Percentiles rank a stretch among this genome's conserved stretches.
These are phyloP conservation scores for Fusarium azukiicola DNA, from an alignment of 2,329 filamentous ascomycete species.

Conservation along the genomic window DNA sequence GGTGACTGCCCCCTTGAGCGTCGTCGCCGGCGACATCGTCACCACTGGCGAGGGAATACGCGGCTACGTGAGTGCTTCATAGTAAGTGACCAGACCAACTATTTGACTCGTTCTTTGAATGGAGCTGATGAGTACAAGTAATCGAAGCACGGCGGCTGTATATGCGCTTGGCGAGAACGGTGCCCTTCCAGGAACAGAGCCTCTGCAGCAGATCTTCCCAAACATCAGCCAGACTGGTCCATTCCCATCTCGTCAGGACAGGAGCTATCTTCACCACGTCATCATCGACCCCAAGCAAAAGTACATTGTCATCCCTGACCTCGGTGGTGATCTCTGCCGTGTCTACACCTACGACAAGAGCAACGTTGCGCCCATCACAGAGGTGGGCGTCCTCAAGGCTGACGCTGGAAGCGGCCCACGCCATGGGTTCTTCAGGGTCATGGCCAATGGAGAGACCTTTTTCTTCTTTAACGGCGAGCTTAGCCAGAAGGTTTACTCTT, in stretches of 20 bases:
- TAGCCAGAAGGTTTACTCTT: slow-evolving; percentile 51
- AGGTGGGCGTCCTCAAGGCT: slow-evolving; percentile 40
- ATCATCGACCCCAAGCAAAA: slow-evolving; percentile 49
- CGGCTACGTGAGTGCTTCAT: slow-evolving; percentile 48
- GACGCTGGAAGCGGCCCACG: slow-evolving; percentile 46
- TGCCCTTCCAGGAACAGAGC: slow-evolving; percentile 38
- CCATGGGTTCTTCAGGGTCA: slow-evolving; percentile 50
- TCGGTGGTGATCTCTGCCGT: slow-evolving; percentile 46
- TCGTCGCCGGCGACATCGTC: slow-evolving; percentile 47
- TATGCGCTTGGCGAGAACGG: slow-evolving; percentile 44
- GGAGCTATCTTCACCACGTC: slow-evolving; percentile 51
- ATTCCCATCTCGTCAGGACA: slow-evolving; percentile 46
- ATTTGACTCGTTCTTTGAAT: no score
- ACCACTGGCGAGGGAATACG: slow-evolving; percentile 37
- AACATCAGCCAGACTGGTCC: slow-evolving; percentile 46
- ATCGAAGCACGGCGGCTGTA: slow-evolving; percentile 36
- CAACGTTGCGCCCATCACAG: slow-evolving; percentile 44
- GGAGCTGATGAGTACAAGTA: slow-evolving; percentile 30
- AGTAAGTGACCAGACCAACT: slow-evolving; percentile 36
- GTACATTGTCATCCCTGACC: slow-evolving; percentile 48
- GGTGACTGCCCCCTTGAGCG: slow-evolving; percentile 35
- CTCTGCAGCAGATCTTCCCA: slow-evolving; percentile 44
- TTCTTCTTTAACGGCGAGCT: slow-evolving; percentile 53
- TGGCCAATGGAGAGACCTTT: slow-evolving; percentile 46
- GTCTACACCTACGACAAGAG: slow-evolving; percentile 50